Evolutionary conservation across 208 protist genomes (phyloP).

Genomic region (Trypanosoma cruzi): DNA sequence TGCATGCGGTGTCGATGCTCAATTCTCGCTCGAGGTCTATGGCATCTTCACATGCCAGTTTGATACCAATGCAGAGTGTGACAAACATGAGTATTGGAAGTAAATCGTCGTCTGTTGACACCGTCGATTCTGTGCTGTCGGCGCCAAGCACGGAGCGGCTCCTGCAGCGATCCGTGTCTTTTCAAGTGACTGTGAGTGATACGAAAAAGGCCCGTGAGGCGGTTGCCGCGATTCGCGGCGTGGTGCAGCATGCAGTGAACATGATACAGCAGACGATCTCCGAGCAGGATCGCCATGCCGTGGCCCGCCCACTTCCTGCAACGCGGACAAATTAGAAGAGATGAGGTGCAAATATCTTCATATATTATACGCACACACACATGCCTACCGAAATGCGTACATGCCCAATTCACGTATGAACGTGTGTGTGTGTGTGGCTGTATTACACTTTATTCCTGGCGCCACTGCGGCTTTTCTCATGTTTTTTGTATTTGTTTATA

Average conservation of each 20-base stretch:
- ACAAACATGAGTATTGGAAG: background rate
- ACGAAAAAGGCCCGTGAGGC: conserved; percentile 14
- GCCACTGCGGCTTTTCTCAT: too few species aligned
- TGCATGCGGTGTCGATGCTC: conserved; percentile 34
- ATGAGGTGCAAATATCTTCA: background rate
- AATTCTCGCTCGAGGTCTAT: conserved; percentile 32
- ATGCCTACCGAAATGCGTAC: too few species aligned
- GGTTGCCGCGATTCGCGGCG: conserved; percentile 14
- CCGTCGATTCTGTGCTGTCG: background rate
- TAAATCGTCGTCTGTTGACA: background rate
- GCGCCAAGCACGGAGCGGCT: conserved; percentile 11
- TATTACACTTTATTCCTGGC: too few species aligned
- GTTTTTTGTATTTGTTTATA: too few species aligned
- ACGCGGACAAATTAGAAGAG: background rate
- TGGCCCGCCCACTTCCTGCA: conserved; percentile 3
- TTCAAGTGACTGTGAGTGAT: conserved; percentile 21
- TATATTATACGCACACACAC: too few species aligned
- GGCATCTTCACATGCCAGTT: background rate
- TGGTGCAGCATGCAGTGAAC: conserved; percentile 14
- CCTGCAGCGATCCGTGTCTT: conserved; percentile 3
- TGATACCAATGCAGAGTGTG: background rate
- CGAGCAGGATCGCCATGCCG: background rate
- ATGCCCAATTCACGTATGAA: too few species aligned
- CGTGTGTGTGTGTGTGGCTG: too few species aligned
- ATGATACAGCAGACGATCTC: conserved; percentile 26